phyloP scores from a whole-genome alignment of 805 yeast species.

The Teunomyces funiuensis region DNA sequence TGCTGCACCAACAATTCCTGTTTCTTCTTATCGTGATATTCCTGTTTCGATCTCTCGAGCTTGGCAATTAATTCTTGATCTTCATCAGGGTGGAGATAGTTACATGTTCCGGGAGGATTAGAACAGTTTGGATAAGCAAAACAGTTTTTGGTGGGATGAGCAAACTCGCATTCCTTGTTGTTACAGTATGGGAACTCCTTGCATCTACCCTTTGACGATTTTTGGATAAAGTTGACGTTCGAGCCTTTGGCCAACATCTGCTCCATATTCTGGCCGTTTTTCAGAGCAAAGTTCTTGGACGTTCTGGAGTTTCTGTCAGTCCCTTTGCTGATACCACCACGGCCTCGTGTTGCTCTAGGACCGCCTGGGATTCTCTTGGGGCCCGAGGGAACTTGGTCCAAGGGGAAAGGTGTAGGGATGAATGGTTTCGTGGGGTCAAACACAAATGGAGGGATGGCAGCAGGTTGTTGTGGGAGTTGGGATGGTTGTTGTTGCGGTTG shows the following conservation, averaged over 20 bases:
- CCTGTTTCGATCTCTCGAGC: conserved; percentile 60
- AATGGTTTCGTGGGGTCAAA: conserved; percentile 2
- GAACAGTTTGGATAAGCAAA: conserved; percentile 76
- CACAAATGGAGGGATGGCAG: conserved; percentile 2
- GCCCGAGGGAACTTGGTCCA: conserved; percentile 10
- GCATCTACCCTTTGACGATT: conserved; percentile 64
- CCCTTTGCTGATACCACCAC: conserved; percentile 27
- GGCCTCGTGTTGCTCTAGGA: conserved; percentile 7
- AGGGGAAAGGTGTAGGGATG: conserved; percentile 4
- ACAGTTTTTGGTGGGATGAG: conserved; percentile 81
- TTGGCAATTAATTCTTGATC: conserved; percentile 73
- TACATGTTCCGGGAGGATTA: conserved; percentile 79
- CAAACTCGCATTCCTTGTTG: conserved; percentile 64
- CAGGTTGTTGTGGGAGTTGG: conserved; percentile 2
- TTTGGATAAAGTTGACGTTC: conserved; percentile 37
- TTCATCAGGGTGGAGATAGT: conserved; percentile 79
- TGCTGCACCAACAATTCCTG: conserved; percentile 30
- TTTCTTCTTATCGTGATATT: conserved; percentile 42
- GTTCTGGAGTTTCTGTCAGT: conserved; percentile 5
- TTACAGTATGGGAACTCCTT: conserved; percentile 70
- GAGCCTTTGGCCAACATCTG: conserved; percentile 40
- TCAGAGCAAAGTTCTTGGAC: conserved; percentile 33
- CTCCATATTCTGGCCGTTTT: conserved; percentile 42
- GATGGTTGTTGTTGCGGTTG: conserved; percentile 11
- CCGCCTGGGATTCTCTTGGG: conserved; percentile 10